Conservation (phyloP, 257 asterid genomes). For the Salvia miltiorrhiza region DNA sequence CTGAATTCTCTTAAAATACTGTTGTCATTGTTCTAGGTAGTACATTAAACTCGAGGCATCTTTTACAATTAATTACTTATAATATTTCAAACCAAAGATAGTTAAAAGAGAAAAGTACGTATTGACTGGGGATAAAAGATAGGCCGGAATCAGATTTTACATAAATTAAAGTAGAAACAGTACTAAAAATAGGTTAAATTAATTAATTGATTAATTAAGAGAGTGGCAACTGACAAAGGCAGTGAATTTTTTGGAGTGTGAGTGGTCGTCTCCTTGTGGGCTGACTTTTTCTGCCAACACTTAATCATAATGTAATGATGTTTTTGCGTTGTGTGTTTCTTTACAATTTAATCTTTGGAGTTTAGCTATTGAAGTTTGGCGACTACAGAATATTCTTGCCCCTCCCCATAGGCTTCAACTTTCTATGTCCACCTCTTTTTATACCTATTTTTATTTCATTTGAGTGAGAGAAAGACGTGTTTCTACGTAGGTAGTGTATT, state of each 20-base stretch:
- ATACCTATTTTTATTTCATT: background rate
- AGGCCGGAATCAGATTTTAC: background rate
- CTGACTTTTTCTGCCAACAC: constrained; percentile 59
- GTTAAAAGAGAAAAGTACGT: too few species aligned
- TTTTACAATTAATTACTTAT: background rate
- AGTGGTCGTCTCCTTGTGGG: constrained; percentile 77
- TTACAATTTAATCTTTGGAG: constrained; percentile 61
- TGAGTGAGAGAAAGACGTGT: background rate
- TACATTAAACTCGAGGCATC: background rate
- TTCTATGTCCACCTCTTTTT: constrained; percentile 53
- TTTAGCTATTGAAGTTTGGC: constrained; percentile 70
- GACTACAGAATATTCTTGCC: constrained; percentile 66
- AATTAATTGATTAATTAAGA: background rate
- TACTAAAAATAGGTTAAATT: background rate
- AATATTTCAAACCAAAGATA: background rate
- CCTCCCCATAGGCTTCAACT: constrained; percentile 53
- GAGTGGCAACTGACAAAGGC: constrained; percentile 60
- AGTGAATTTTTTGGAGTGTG: constrained; percentile 73
- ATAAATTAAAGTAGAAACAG: background rate
- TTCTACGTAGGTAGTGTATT: too few species aligned
- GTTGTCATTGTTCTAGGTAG: background rate
- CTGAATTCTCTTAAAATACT: background rate
- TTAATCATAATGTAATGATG: constrained; percentile 86
- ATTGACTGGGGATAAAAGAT: constrained; percentile 8
- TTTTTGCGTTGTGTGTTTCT: constrained; percentile 41